These are phyloP conservation scores for Stagonosporopsis vannaccii DNA, from an alignment of 2,329 filamentous ascomycete species.

Conservation along the genomic window DNA sequence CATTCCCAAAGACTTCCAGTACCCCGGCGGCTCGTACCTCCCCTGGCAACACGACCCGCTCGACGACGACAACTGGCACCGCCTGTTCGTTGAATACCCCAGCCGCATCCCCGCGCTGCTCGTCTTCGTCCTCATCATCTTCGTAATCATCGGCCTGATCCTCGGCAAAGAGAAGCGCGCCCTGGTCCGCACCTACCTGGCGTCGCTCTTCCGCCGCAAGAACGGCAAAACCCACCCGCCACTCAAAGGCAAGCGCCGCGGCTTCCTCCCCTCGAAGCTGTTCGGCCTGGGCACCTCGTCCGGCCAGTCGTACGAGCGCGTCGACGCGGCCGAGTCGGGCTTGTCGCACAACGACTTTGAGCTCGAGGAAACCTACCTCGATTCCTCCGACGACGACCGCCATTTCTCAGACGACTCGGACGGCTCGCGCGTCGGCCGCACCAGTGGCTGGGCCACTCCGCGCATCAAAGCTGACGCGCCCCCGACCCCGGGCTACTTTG, in stretches of 20 bases:
- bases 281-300: slow-evolving; percentile 59
- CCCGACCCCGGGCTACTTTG: slow-evolving; percentile 30
- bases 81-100: slow-evolving; percentile 69
- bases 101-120: slow-evolving; percentile 77
- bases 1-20: slow-evolving; percentile 81
- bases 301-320: slow-evolving; percentile 74
- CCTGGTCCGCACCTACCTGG: slow-evolving; percentile 62
- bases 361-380: slow-evolving; percentile 56
- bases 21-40: slow-evolving; percentile 68
- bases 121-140: slow-evolving; percentile 76
- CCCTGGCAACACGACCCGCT: slow-evolving; percentile 53
- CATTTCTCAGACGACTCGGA: slow-evolving; percentile 65
- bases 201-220: slow-evolving; percentile 55
- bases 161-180: slow-evolving; percentile 79
- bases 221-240: slow-evolving; percentile 41
- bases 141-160: slow-evolving; percentile 74
- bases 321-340: slow-evolving; percentile 75
- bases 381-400: slow-evolving; percentile 67
- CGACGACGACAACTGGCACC: slow-evolving; percentile 61
- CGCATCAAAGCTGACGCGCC: slow-evolving; percentile 56
- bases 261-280: slow-evolving; percentile 61
- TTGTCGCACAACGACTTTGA: slow-evolving; percentile 76
- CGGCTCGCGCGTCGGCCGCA: slow-evolving; percentile 62
- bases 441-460: slow-evolving; percentile 73
- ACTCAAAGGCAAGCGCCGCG: slow-evolving; percentile 47